A percentile compares a stretch with the other conserved stretches of the same genome.
Evolutionary conservation across 2,329 filamentous ascomycete genomes (phyloP).

Genomic region (Botrytis fragariae): DNA sequence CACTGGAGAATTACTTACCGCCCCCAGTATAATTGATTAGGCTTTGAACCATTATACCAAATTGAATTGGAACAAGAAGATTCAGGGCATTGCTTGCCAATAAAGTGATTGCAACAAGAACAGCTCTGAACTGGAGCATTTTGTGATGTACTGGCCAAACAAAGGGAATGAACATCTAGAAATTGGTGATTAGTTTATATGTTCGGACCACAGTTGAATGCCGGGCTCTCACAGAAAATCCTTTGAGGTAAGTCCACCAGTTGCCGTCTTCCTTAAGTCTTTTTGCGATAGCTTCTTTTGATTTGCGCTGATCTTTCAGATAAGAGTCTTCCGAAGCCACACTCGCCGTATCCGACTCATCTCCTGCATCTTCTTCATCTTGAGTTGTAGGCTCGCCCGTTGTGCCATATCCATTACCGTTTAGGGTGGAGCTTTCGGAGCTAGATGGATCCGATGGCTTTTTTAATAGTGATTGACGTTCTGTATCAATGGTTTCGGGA

Average conservation of each 20-base stretch:
- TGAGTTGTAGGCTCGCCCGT: constrained; percentile 26
- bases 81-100: constrained; percentile 70
- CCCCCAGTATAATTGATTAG: constrained; percentile 49
- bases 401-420: constrained; percentile 33
- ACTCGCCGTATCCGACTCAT: constrained; percentile 25
- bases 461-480: constrained; percentile 57
- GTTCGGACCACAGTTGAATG: background rate
- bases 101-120: constrained; percentile 65
- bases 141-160: constrained; percentile 71
- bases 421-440: constrained; percentile 28
- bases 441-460: constrained; percentile 41
- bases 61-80: constrained; percentile 74
- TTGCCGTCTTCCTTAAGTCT: constrained; percentile 71
- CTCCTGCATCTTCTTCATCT: constrained; percentile 23
- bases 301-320: constrained; percentile 53
- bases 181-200: constrained; percentile 2
- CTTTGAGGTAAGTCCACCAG: constrained; percentile 73
- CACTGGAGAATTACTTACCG: constrained; percentile 12
- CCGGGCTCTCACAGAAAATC: constrained; percentile 54
- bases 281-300: constrained; percentile 60
- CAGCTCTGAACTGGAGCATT: constrained; percentile 64
- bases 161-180: constrained; percentile 70
- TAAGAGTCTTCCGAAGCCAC: constrained; percentile 52
- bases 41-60: constrained; percentile 74
- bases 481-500: constrained; percentile 49